Evolutionary conservation across 2,329 filamentous ascomycete genomes (phyloP), one percentile per base, ranked within the genome.

Genomic region (Decorospora gaudefroyi): DNA sequence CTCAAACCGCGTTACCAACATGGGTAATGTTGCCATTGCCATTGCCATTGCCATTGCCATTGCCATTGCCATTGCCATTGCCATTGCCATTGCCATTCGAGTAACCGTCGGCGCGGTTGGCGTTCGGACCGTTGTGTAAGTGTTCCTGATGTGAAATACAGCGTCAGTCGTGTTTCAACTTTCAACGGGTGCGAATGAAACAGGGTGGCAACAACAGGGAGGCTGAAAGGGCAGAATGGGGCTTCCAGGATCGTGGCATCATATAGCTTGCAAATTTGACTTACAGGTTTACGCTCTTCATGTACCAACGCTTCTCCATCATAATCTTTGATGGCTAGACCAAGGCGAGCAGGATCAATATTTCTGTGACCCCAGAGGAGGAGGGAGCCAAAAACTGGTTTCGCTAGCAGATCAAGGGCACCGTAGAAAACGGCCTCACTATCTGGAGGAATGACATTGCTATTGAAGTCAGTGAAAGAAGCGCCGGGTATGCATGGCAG

Each of bases 351-450:
- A 7, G 82, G 79, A 31, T 82, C 77, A 36, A 86, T 85, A 53
- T 79, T 80, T 32, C 81, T 75, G 64, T 86, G 84, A 1, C 82
- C 82, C 70, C 73, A 82, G 35, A 88, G 71, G 1, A 88, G 74
- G 1, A 86, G 61, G 9, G 74, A 72, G 11, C 81, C 81, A 52
- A 87, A 87, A 6, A 79, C 73, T 0, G 82, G 81, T 71, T 87
- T 87, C 5, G 84, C 78, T 3, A 86, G 48, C 4, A 87, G 67
- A 47, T 88, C 85, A 0, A 88, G 74, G 3, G 87, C 70, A 28
- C 84, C 83, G 60, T 88, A 88, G 63, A 87, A 86, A 46, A 86
- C 70, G 8, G 82, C 82, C 61, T 88, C 85, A 0, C 79, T 81
- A 59, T 88, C 84, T 0, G 82, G 79, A 2, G 83, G 69, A 36